These are phyloP conservation scores for Phytophthora ramorum DNA, from an alignment of 352 stramenopile species.

Conservation along the genomic window DNA sequence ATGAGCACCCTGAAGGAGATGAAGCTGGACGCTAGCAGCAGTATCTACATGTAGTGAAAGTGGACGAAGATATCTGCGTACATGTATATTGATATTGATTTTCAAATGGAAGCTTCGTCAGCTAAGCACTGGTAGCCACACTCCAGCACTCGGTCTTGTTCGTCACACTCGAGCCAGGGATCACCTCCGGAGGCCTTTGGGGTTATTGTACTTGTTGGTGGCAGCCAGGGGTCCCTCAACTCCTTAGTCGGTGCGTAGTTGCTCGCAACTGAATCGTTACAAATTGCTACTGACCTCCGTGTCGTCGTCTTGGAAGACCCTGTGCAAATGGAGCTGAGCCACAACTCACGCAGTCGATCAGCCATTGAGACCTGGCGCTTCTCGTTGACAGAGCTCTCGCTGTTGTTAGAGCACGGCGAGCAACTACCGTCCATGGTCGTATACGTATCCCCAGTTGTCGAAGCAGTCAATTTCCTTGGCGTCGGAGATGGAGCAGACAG, in stretches of 20 bases:
- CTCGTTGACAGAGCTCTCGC: neutral
- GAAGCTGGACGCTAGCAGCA: neutral
- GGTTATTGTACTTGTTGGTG: neutral
- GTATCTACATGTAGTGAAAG: neutral
- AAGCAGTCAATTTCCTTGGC: conserved; percentile 12
- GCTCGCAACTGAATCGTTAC: conserved; percentile 4
- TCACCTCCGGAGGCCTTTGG: conserved; percentile 16
- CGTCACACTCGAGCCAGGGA: conserved; percentile 32
- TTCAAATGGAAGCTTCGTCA: conserved; percentile 25
- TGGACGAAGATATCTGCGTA: neutral
- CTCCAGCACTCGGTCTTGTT: conserved; percentile 26
- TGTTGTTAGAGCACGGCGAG: conserved; percentile 4
- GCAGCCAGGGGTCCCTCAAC: conserved; percentile 14
- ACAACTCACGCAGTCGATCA: conserved; percentile 23
- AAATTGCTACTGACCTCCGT: conserved; percentile 19
- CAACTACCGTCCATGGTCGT: conserved; percentile 17
- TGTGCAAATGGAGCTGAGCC: conserved; percentile 4
- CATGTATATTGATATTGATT: conserved; percentile 3
- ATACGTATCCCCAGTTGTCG: conserved; percentile 13
- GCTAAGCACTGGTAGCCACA: conserved; percentile 24
- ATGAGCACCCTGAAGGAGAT: conserved; percentile 41
- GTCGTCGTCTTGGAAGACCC: neutral
- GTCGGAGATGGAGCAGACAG: neutral
- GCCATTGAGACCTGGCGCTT: conserved; percentile 13
- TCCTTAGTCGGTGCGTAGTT: conserved; percentile 5